Evolutionary conservation across 1,284 basidiomycete species (phyloP), one percentile per base, ranked within the genome.

Genomic region (Chalciporus sp.): DNA sequence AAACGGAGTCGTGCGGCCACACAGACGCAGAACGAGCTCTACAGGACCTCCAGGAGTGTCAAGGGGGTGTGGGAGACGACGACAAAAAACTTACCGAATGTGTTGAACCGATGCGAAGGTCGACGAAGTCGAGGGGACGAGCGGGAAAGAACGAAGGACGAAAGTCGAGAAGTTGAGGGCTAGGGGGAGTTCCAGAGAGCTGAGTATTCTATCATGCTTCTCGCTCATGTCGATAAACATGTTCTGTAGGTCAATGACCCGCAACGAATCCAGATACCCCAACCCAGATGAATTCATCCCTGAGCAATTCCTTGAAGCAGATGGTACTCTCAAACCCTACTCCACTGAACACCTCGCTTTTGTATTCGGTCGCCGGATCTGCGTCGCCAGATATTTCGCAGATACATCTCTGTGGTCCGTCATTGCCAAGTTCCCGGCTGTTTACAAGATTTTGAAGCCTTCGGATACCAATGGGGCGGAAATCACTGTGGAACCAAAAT

Each of bases 321-420:
- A 61, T 29, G 58, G 62, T 9, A 52, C 52, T 2, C 51, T 66
- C 29, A 58, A 47, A 19, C 49, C 52, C 0, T 54, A 65, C 37
- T 53, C 57, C 40, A 51, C 33, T 6, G 46, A 57, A 14, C 29
- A 61, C 20, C 55, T 67, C 23, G 28, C 43, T 1, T 65, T 41
- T 40, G 65, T 61, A 5, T 64, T 66, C 35, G 63, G 61, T 11
- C 42, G 52, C n/a, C 54, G 61, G 1, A 58, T 61, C 17, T 66
- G 61, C 2, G 52, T 53, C 1, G 62, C 61, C 1, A 42, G 51
- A 19, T 29, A 64, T 45, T 59, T 64, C 49, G 55, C 62, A 10
- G 53, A 64, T 17, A 17, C 49, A 20, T 56, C 62, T 9, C 37
- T 61, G 29, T 67, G 61, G 60, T 52, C n/a, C 4, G 58, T 42